Evolutionary conservation across 2,329 filamentous ascomycete genomes (phyloP).

Genomic region (Penicillium janthinellum): DNA sequence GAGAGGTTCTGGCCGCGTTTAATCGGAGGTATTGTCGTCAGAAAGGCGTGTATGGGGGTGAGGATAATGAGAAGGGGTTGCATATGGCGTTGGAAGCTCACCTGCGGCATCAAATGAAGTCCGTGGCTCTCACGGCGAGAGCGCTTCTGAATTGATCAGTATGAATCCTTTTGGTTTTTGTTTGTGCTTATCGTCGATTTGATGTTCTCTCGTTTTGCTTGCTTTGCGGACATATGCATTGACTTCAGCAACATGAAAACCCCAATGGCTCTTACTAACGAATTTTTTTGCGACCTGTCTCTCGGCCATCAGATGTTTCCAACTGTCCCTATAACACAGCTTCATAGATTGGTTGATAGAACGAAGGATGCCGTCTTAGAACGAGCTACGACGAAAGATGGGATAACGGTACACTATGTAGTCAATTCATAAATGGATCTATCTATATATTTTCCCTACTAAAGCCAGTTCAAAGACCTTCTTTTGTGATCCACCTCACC

Average conservation of each 20-base stretch:
- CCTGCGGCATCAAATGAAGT: conserved; percentile 4
- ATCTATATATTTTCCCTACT: neutral
- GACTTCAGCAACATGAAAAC: neutral
- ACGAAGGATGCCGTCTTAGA: neutral
- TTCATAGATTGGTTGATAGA: neutral
- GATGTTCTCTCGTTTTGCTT: neutral
- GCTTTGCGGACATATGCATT: neutral
- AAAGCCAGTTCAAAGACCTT: neutral
- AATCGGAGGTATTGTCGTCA: conserved; percentile 7
- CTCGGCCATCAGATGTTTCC: neutral
- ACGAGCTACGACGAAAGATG: neutral
- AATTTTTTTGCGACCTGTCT: neutral
- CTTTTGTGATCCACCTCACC: neutral
- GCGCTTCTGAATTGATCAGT: neutral
- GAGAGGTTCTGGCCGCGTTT: neutral
- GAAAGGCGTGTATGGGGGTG: neutral
- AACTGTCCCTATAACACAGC: neutral
- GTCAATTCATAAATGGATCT: neutral
- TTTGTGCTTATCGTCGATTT: neutral
- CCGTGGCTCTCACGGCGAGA: conserved; percentile 1
- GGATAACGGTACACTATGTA: neutral
- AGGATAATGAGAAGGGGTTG: conserved; percentile 6
- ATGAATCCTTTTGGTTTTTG: neutral
- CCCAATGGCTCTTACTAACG: neutral
- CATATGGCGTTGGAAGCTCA: conserved; percentile 7